Conservation (phyloP, 169 alveolate species). For the Amoebophrya sp. region DNA sequence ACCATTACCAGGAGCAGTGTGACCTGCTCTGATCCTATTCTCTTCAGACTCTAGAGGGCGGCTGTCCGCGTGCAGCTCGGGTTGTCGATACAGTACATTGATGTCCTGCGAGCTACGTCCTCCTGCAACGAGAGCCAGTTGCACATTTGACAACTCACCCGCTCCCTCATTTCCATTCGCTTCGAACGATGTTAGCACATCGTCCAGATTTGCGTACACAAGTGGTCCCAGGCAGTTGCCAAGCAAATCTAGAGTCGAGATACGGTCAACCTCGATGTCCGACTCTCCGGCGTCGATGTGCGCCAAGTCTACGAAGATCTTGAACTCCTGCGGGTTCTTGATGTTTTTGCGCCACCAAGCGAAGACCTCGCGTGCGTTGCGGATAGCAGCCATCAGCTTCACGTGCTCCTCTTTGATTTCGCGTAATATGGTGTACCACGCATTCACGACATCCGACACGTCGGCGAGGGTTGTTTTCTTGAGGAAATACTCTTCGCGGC, state of each 20-base stretch:
- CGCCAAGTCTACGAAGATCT: conserved; percentile 3
- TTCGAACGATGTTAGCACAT: background rate
- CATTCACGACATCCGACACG: background rate
- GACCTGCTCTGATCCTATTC: background rate
- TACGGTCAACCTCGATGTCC: conserved; percentile 10
- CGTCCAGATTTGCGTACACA: background rate
- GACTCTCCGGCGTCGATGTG: conserved; percentile 26
- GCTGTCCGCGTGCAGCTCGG: background rate
- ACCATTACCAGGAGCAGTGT: too few species aligned
- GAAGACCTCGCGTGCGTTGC: background rate
- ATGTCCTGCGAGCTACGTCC: background rate
- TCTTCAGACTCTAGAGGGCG: too few species aligned
- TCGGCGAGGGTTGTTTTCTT: background rate
- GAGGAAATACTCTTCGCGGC: background rate
- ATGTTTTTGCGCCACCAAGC: background rate
- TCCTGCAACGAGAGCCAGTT: too few species aligned
- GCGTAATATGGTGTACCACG: background rate
- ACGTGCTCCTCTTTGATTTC: background rate
- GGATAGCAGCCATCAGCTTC: background rate
- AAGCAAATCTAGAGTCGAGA: background rate
- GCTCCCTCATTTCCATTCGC: background rate
- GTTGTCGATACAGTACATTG: background rate
- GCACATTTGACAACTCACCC: background rate
- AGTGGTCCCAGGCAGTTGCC: background rate
- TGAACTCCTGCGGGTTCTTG: background rate